These are phyloP conservation scores for Wickerhamomyces sp. DNA, from an alignment of 1,139 yeast genomes.

Conservation along the genomic window DNA sequence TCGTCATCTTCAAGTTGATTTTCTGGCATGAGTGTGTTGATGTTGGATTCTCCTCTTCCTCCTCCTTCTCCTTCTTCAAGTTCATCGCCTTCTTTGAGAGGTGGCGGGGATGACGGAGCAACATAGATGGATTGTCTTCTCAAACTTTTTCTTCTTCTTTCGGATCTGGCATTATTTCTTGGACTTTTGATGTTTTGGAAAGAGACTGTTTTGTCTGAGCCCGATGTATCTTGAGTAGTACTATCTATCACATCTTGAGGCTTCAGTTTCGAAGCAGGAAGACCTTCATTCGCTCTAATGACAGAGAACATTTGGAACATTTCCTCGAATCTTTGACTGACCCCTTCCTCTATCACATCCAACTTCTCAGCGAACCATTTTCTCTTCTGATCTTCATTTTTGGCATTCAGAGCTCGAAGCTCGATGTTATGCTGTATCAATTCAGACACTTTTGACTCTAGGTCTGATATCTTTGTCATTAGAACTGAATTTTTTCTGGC, in stretches of 20 bases:
- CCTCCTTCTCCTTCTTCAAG: neutral
- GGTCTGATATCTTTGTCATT: slow-evolving; percentile 41
- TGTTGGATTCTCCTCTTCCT: neutral
- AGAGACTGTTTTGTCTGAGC: slow-evolving; percentile 21
- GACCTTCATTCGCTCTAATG: slow-evolving; percentile 32
- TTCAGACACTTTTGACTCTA: slow-evolving; percentile 45
- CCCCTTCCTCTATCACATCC: slow-evolving; percentile 34
- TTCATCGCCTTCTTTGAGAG: slow-evolving; percentile 6
- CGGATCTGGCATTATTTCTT: slow-evolving; percentile 14
- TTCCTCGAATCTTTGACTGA: slow-evolving; percentile 40
- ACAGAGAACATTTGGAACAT: slow-evolving; percentile 36
- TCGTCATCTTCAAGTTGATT: neutral
- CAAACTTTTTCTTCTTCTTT: slow-evolving; percentile 31
- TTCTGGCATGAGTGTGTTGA: neutral
- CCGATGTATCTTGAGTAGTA: slow-evolving; percentile 1
- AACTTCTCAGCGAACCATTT: slow-evolving; percentile 32
- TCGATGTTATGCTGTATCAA: slow-evolving; percentile 43
- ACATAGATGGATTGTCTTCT: slow-evolving; percentile 35
- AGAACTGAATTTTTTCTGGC: slow-evolving; percentile 52
- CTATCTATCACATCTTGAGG: slow-evolving; percentile 5
- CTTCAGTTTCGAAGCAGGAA: slow-evolving; percentile 21
- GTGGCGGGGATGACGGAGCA: slow-evolving; percentile 23
- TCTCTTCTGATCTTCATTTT: slow-evolving; percentile 27
- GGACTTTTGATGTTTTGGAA: slow-evolving; percentile 20
- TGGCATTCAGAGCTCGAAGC: slow-evolving; percentile 32